Conservation (phyloP, 1,284 basidiomycete genomes). For the Schizophyllum commune region DNA sequence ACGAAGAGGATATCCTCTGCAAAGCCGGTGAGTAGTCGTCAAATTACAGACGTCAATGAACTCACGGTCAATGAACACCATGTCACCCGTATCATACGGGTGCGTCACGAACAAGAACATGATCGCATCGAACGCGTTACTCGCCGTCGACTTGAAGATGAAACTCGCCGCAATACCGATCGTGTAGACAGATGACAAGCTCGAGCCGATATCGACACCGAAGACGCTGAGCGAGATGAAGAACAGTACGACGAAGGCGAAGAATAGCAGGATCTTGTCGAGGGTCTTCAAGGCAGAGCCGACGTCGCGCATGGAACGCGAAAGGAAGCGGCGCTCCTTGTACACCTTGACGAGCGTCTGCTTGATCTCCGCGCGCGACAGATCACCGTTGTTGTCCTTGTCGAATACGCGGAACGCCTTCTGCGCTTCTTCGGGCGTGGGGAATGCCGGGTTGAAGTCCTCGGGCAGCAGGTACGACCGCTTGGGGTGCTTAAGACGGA, state of each 20-base stretch:
- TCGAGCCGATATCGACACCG: conserved; percentile 51
- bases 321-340: conserved; percentile 65
- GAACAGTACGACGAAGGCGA: conserved; percentile 58
- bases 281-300: conserved; percentile 55
- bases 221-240: conserved; percentile 70
- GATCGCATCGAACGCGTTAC: conserved; percentile 65
- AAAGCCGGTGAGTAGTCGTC: conserved; percentile 70
- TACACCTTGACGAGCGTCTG: conserved; percentile 63
- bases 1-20: conserved; percentile 62
- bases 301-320: conserved; percentile 67
- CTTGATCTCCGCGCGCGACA: conserved; percentile 74
- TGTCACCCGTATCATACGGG: conserved; percentile 23
- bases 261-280: conserved; percentile 51
- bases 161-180: conserved; percentile 65
- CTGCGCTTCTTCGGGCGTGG: conserved; percentile 45
- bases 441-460: conserved; percentile 69
- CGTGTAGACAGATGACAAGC: conserved; percentile 62
- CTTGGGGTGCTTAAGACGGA: conserved; percentile 45
- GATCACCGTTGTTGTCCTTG: conserved; percentile 70
- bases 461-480: conserved; percentile 55
- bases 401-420: conserved; percentile 73
- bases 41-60: conserved; percentile 1
- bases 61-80: conserved; percentile 17
- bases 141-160: conserved; percentile 67
- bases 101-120: conserved; percentile 78